Conservation (phyloP, 164 flowering plant genomes). For the Warburgia ugandensis region DNA sequence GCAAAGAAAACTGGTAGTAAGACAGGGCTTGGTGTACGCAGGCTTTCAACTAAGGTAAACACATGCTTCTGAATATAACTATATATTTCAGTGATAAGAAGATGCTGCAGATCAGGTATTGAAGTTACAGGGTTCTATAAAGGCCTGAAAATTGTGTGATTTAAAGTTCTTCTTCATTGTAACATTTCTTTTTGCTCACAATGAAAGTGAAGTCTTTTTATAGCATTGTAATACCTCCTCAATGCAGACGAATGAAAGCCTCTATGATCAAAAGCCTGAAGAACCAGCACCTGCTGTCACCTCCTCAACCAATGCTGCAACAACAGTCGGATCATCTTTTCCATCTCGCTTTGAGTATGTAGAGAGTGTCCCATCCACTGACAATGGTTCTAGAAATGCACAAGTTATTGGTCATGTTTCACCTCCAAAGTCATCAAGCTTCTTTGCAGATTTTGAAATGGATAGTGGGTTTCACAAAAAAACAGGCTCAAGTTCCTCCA, state of each 20-base stretch:
- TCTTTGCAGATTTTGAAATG: slow-evolving; percentile 94
- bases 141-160: too few relatives aligned
- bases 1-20: slow-evolving; percentile 66
- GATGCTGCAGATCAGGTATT: too few relatives aligned
- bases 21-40: slow-evolving; percentile 91
- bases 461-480: slow-evolving; percentile 70
- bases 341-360: slow-evolving; percentile 87
- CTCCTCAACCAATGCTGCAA: slow-evolving; percentile 32
- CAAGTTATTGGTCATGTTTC: slow-evolving; percentile 64
- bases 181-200: too few relatives aligned
- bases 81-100: too few relatives aligned
- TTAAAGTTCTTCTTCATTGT: too few relatives aligned
- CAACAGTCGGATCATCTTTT: slow-evolving; percentile 35
- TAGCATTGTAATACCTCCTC: too few relatives aligned
- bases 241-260: slow-evolving; percentile 80
- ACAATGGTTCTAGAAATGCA: slow-evolving; percentile 42
- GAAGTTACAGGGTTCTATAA: too few relatives aligned
- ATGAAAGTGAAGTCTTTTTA: too few relatives aligned
- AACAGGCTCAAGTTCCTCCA: slow-evolving; percentile 52
- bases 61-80: too few relatives aligned
- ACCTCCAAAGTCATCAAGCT: slow-evolving; percentile 81
- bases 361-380: slow-evolving; percentile 52
- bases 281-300: slow-evolving; percentile 58
- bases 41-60: slow-evolving; percentile 87
- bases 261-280: slow-evolving; percentile 96